phyloP scores from a whole-genome alignment of 805 yeast genomes.

The Ogataea nakhonphanomensis region DNA sequence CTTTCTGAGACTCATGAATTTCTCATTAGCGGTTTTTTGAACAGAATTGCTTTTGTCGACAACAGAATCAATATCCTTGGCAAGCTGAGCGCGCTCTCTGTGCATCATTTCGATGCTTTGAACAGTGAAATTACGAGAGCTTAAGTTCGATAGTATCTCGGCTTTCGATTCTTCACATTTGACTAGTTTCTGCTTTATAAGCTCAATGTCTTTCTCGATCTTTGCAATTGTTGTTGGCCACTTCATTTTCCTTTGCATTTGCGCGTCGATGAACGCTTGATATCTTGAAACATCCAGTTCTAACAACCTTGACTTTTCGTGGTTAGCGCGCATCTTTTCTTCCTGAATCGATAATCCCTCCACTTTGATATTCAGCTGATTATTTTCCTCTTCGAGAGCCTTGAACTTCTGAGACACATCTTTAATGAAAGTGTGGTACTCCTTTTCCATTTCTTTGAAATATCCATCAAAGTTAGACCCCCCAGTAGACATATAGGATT shows the following conservation, averaged over 20 bases:
- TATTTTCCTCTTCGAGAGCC: conserved; percentile 39
- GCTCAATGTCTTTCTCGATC: conserved; percentile 51
- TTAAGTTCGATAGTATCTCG: conserved; percentile 44
- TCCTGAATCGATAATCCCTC: conserved; percentile 42
- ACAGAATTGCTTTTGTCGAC: conserved; percentile 42
- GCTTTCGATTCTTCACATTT: conserved; percentile 36
- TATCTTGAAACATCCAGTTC: conserved; percentile 70
- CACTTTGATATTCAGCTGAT: conserved; percentile 36
- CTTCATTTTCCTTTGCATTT: conserved; percentile 59
- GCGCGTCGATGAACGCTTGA: conserved; percentile 63
- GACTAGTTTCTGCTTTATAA: conserved; percentile 38
- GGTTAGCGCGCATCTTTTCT: conserved; percentile 47
- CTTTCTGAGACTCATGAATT: conserved; percentile 47
- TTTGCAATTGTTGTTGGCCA: conserved; percentile 62
- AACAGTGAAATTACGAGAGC: conserved; percentile 56
- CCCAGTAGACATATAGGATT: conserved; percentile 53
- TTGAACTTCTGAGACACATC: conserved; percentile 47
- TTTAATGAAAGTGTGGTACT: conserved; percentile 49
- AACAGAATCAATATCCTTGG: conserved; percentile 47
- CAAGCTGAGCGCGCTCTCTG: conserved; percentile 55
- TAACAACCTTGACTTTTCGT: conserved; percentile 57
- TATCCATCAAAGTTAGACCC: conserved; percentile 59
- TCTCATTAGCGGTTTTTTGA: conserved; percentile 43
- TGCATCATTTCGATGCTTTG: conserved; percentile 61
- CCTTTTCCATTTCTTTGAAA: conserved; percentile 51